These are phyloP conservation scores for Spiraea crenata DNA, from an alignment of 331 rosid species.

Conservation along the genomic window DNA sequence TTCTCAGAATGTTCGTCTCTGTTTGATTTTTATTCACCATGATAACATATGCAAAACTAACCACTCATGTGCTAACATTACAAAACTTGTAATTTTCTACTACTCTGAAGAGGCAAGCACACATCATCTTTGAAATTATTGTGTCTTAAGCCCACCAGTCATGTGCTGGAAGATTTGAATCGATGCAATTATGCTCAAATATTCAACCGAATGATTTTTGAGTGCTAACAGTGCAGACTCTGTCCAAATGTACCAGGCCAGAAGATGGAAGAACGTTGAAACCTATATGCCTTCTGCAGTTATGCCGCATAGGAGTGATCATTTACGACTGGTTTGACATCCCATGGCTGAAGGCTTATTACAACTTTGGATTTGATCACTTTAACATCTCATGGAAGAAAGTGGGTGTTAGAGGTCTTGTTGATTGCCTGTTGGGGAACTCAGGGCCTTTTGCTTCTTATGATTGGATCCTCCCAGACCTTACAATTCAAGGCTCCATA, in stretches of 20 bases:
- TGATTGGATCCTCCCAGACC: constrained; percentile 98
- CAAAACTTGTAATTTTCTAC: not conserved
- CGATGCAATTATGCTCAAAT: not conserved
- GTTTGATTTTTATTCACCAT: not conserved
- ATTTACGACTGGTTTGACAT: constrained; percentile 92
- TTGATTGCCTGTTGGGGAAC: constrained; percentile 72
- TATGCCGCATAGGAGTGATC: constrained; percentile 82
- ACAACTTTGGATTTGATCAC: constrained; percentile 95
- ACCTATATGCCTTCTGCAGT: constrained; percentile 68
- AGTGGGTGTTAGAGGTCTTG: constrained; percentile 76
- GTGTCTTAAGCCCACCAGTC: not conserved
- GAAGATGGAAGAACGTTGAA: constrained; percentile 89
- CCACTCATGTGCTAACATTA: no score
- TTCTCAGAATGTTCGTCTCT: constrained; percentile 1
- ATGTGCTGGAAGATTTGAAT: not conserved
- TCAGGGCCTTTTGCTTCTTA: constrained; percentile 85
- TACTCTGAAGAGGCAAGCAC: not conserved
- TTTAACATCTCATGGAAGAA: constrained; percentile 79
- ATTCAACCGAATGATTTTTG: no score
- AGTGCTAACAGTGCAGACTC: no score
- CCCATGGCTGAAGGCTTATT: constrained; percentile 80
- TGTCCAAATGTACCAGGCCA: constrained; percentile 55
- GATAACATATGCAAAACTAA: not conserved
- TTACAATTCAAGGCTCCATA: constrained; percentile 86
- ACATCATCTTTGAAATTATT: not conserved